phyloP scores from a whole-genome alignment of 108 stramenopile genomes.

The Cyclostephanos tholiformis region DNA sequence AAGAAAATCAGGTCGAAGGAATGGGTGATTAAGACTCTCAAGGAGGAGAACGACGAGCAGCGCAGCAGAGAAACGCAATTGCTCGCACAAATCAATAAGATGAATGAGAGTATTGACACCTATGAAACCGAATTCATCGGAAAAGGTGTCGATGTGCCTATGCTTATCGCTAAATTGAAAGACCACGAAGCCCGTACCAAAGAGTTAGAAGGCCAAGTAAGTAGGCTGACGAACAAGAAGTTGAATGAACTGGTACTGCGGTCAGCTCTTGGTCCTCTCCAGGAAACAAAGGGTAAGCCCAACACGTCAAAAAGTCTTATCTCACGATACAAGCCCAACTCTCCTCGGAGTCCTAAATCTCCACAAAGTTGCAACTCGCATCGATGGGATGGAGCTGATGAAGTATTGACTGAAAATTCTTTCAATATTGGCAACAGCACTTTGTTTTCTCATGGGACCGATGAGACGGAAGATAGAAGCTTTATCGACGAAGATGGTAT shows the following conservation, averaged over 20 bases:
- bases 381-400: background rate
- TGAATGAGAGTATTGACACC: slow-evolving; percentile 29
- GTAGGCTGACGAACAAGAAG: slow-evolving; percentile 18
- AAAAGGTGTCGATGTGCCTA: slow-evolving; percentile 43
- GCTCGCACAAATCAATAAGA: slow-evolving; percentile 7
- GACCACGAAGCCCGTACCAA: slow-evolving; percentile 20
- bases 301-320: background rate
- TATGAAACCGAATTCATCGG: slow-evolving; percentile 32
- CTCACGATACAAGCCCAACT: too few species aligned
- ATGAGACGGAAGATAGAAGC: slow-evolving; percentile 23
- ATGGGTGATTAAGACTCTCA: slow-evolving; percentile 38
- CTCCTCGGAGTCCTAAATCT: background rate
- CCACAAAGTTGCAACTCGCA: background rate
- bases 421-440: too few species aligned
- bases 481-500: slow-evolving; percentile 7
- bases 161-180: slow-evolving; percentile 37
- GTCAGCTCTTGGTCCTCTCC: background rate
- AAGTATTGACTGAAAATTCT: background rate
- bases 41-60: slow-evolving; percentile 31
- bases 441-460: background rate
- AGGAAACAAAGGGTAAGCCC: background rate
- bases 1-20: slow-evolving; percentile 40
- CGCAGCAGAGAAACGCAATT: slow-evolving; percentile 29
- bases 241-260: slow-evolving; percentile 23
- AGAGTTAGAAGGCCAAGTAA: slow-evolving; percentile 20